phyloP scores from a whole-genome alignment of 2,329 filamentous ascomycete species.

The Aureobasidium lini region DNA sequence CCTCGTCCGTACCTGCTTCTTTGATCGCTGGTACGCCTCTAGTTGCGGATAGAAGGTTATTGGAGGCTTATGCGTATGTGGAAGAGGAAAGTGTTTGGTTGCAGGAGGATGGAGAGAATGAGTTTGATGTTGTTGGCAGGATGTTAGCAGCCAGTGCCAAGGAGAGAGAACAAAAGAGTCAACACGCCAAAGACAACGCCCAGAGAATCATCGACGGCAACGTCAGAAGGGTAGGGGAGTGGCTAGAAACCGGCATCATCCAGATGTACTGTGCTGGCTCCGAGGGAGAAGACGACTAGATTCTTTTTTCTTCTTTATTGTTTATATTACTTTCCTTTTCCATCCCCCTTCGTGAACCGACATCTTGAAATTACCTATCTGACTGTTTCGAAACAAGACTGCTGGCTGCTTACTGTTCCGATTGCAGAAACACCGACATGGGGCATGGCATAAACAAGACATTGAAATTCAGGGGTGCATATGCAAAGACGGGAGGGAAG shows the following conservation, averaged over 20 bases:
- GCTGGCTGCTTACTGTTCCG: too few species aligned
- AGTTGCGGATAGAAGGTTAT: constrained; percentile 20
- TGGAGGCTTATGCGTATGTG: constrained; percentile 25
- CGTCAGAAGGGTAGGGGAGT: not conserved
- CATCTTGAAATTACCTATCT: not conserved
- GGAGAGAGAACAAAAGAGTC: constrained; percentile 39
- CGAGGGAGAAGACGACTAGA: not conserved
- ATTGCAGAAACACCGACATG: too few species aligned
- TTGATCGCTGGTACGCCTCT: constrained; percentile 24
- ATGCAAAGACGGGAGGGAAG: not conserved
- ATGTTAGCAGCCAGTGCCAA: constrained; percentile 28
- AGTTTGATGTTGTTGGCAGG: constrained; percentile 24
- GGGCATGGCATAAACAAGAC: too few species aligned
- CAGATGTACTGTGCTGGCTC: not conserved
- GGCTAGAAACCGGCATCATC: not conserved
- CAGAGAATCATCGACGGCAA: constrained; percentile 7
- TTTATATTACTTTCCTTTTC: not conserved
- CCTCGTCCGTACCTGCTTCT: constrained; percentile 22
- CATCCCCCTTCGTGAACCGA: too few species aligned
- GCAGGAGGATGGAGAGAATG: constrained; percentile 20
- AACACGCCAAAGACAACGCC: not conserved
- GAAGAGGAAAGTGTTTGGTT: constrained; percentile 23
- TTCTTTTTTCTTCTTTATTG: not conserved
- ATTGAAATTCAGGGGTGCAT: not conserved
- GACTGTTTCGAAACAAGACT: too few species aligned